Percentiles rank a stretch among this genome's conserved stretches.
These are phyloP conservation scores for Trametes sp. DNA, from an alignment of 1,284 basidiomycete genomes.

Conservation along the genomic window DNA sequence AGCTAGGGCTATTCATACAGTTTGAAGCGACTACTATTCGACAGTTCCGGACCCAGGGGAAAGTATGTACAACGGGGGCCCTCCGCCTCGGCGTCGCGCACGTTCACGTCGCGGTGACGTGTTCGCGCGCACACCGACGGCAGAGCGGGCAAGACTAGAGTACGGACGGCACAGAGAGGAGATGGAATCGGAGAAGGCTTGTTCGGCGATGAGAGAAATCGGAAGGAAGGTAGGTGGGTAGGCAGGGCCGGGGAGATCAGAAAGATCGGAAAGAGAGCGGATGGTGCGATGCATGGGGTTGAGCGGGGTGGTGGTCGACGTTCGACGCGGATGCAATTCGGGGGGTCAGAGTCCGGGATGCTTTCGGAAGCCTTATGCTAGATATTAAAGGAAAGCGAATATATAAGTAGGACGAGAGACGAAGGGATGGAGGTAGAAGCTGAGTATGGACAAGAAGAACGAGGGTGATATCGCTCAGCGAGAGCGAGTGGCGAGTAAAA, in stretches of 20 bases:
- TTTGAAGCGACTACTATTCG: conserved; percentile 18
- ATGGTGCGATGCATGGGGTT: conserved; percentile 4
- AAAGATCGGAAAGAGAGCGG: background rate
- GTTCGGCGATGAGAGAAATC: background rate
- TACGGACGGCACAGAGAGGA: conserved; percentile 5
- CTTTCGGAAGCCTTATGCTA: conserved; percentile 21
- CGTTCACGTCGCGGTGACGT: background rate
- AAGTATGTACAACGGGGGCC: conserved; percentile 20
- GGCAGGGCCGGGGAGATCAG: background rate
- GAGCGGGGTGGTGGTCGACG: conserved; percentile 12
- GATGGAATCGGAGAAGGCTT: background rate
- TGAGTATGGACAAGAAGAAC: conserved; percentile 14
- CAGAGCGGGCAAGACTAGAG: background rate
- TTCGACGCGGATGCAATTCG: background rate
- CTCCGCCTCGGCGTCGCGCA: background rate
- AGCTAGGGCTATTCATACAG: conserved; percentile 11
- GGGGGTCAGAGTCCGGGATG: conserved; percentile 10
- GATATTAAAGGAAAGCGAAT: conserved; percentile 6
- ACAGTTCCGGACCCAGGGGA: conserved; percentile 21
- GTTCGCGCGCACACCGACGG: background rate
- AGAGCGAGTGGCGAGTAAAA: background rate
- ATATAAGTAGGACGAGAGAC: conserved; percentile 19
- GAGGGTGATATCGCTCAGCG: conserved; percentile 2
- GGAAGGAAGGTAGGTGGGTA: background rate
- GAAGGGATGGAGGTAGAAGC: conserved; percentile 1